Conservation (phyloP, 371 early-diverging fungal genomes). For the Mucor irregularis region DNA sequence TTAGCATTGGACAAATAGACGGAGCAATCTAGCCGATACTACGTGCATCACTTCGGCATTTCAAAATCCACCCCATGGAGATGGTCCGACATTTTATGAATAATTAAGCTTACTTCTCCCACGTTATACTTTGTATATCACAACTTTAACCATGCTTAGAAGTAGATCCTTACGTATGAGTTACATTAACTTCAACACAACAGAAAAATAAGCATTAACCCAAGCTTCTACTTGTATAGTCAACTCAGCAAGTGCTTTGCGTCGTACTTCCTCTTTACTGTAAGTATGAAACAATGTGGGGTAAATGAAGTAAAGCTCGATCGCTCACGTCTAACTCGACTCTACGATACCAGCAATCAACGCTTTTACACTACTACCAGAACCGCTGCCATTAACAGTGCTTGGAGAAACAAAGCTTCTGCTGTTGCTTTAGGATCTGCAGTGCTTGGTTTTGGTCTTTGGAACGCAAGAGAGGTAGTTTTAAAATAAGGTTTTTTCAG, state of each 20-base stretch:
- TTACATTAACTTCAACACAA: background rate
- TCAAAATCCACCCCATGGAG: too few relatives aligned
- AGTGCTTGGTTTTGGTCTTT: constrained; percentile 8
- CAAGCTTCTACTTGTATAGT: too few relatives aligned
- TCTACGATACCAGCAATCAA: constrained; percentile 1
- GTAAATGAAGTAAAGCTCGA: background rate
- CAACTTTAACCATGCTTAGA: constrained; percentile 2
- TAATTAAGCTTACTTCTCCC: background rate
- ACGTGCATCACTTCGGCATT: too few relatives aligned
- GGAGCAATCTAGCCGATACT: too few relatives aligned
- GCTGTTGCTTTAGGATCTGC: constrained; percentile 14
- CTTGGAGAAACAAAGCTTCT: constrained; percentile 21
- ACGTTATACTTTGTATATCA: background rate
- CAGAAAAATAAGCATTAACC: background rate
- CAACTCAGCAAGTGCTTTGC: constrained; percentile 7
- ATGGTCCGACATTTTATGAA: background rate
- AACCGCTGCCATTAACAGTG: constrained; percentile 1
- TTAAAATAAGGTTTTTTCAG: background rate
- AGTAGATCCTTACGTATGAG: constrained; percentile 7
- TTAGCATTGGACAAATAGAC: too few relatives aligned
- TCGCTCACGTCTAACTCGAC: too few relatives aligned
- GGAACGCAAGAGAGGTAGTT: constrained; percentile 20
- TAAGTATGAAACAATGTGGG: background rate
- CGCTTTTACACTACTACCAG: constrained; percentile 16
- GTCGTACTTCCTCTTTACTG: constrained; percentile 3